Base-by-base conservation (phyloP, 2,329 filamentous ascomycete genomes). In the Aspergillus calidoustus region DNA sequence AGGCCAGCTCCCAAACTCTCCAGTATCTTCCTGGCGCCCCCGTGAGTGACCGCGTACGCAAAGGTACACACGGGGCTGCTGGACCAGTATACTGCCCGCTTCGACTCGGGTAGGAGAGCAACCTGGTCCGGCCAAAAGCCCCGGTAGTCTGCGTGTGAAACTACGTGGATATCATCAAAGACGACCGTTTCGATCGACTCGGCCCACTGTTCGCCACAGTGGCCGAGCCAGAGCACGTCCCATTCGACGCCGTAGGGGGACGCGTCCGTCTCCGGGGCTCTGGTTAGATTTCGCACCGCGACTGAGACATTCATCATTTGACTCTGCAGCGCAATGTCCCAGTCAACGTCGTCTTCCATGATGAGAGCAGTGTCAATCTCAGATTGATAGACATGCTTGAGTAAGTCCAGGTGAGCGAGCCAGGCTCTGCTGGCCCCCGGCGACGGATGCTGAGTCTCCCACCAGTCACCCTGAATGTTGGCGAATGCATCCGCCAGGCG, bases 331-430 rank as follows among this genome's bases (percentile, higher is more conserved):
- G 66, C 65, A 6, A 76, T 65, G 59, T 79, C 77, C 72, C 72
- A 78, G 59, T 78, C 77, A 31, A 74, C 72, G 53, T 78, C 76
- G 53, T 79, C 76, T 58, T 79, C 76, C n/a, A 81, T 77, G 54
- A 83, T 74, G 79, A 83, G 1, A 86, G 86, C 6, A 17, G 23
- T 61, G 25, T 43, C 22, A 17, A 53, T 4, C 19, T 28, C 19
- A 7, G 31, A 28, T 22, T 43, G 34, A 22, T 53, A 53, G 51
- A 53, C 34, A n/a, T 53, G 34, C 22, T 53, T 53, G 13, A 53
- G 30, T 22, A 53, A 53, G 30, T 53, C 51, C 51, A 53, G 34
- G 5, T 53, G 51, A 9, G 31, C 51, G 7, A 53, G 51, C 51
- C 51, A 53, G 6, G 51, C 51, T 23, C 41, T 53, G 34, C 51